Evolutionary conservation across 2,329 filamentous ascomycete species (phyloP).

Genomic region (Pseudopithomyces chartarum): DNA sequence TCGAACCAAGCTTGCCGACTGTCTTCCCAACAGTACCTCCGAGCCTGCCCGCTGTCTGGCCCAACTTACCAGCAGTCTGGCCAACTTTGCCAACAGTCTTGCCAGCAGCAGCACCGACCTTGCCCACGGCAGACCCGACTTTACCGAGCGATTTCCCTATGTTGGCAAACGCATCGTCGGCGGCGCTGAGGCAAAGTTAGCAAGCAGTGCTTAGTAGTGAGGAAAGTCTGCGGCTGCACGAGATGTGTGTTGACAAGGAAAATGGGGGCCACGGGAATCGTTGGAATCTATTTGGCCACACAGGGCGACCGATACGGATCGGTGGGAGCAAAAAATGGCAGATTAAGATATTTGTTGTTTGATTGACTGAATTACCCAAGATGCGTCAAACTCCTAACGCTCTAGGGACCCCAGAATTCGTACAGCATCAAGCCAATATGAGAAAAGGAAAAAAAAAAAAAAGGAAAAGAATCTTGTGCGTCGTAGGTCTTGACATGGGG

Average conservation of each 20-base stretch:
- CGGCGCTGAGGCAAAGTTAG: not conserved
- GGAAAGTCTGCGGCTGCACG: not conserved
- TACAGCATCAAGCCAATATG: not conserved
- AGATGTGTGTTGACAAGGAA: not conserved
- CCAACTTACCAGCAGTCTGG: not conserved
- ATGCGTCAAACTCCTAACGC: not conserved
- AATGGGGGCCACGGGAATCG: not conserved
- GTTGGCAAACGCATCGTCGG: conserved; percentile 5
- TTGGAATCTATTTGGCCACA: not conserved
- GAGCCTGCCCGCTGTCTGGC: not conserved
- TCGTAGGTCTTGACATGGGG: not conserved
- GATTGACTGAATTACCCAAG: conserved; percentile 2
- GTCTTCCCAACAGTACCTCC: not conserved
- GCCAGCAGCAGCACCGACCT: not conserved
- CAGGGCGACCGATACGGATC: not conserved
- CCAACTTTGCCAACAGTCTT: not conserved
- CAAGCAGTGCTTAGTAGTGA: not conserved
- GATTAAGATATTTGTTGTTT: conserved; percentile 1
- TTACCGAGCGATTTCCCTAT: conserved; percentile 1
- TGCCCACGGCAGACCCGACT: not conserved
- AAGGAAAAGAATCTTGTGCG: not conserved
- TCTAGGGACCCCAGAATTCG: not conserved
- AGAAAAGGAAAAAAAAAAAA: not conserved
- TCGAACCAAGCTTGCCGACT: not conserved
- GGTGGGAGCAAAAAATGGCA: not conserved